Evolutionary conservation across 768 basidiomycete genomes (phyloP).

Genomic region (Megacollybia marginata): DNA sequence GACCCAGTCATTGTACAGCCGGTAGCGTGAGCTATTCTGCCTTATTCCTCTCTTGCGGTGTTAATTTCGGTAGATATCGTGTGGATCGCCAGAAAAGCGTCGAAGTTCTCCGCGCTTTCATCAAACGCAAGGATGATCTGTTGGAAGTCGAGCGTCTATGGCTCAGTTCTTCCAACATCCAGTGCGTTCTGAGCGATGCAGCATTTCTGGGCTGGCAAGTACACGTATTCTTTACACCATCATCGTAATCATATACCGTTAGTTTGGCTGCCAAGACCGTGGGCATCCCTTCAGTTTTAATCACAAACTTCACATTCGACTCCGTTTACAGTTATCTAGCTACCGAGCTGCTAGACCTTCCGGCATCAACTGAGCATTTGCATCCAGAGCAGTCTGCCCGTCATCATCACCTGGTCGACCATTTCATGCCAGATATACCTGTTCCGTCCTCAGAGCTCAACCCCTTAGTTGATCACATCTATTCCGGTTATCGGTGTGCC

Average conservation of each 20-base stretch:
- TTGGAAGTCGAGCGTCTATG: slow-evolving; percentile 50
- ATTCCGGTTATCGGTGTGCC: slow-evolving; percentile 60
- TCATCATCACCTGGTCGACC: slow-evolving; percentile 8
- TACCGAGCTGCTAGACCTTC: slow-evolving; percentile 41
- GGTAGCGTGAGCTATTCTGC: slow-evolving; percentile 50
- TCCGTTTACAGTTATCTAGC: slow-evolving; percentile 75
- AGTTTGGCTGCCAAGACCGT: slow-evolving; percentile 62
- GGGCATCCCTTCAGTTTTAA: slow-evolving; percentile 59
- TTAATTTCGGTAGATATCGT: slow-evolving; percentile 40
- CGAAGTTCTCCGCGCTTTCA: slow-evolving; percentile 50
- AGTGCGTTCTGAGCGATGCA: slow-evolving; percentile 68
- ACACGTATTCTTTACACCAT: not conserved
- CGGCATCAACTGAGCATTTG: slow-evolving; percentile 8
- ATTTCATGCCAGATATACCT: slow-evolving; percentile 41
- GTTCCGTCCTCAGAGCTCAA: slow-evolving; percentile 39
- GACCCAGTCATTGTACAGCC: slow-evolving; percentile 81
- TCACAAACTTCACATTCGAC: slow-evolving; percentile 84
- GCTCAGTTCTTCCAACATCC: slow-evolving; percentile 42
- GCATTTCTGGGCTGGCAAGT: slow-evolving; percentile 73
- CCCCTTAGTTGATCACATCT: slow-evolving; percentile 60
- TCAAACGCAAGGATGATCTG: slow-evolving; percentile 45
- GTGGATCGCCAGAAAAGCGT: slow-evolving; percentile 70
- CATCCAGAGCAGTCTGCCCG: not conserved
- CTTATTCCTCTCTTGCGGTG: not conserved
- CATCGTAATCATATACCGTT: not conserved